Conservation (phyloP, 495 filamentous ascomycete species). For the Penicillium nucicola region DNA sequence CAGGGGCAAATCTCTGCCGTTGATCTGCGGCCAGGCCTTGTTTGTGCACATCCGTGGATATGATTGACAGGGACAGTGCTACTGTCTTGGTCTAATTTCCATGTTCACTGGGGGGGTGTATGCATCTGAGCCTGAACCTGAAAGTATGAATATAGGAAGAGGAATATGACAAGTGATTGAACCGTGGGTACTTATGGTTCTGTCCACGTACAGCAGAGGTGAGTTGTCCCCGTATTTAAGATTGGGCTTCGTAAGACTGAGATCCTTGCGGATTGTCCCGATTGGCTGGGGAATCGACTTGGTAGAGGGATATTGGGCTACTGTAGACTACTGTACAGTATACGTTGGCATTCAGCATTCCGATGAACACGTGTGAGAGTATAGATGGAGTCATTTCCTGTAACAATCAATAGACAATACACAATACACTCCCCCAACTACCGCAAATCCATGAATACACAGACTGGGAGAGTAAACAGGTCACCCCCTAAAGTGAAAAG, state of each 20-base stretch:
- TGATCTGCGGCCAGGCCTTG: conserved; percentile 7
- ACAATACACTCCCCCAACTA: too few relatives aligned
- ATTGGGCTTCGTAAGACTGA: conserved; percentile 15
- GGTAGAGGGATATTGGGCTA: too few relatives aligned
- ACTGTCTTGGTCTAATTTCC: too few relatives aligned
- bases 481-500: too few relatives aligned
- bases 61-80: not conserved
- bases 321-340: not conserved
- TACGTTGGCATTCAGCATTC: conserved; percentile 8
- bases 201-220: not conserved
- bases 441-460: too few relatives aligned
- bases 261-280: conserved; percentile 6
- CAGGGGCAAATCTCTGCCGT: conserved; percentile 7
- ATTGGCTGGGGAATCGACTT: conserved; percentile 1
- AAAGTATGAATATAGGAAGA: too few relatives aligned
- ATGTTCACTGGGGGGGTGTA: too few relatives aligned
- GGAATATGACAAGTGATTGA: too few relatives aligned
- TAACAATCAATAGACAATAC: too few relatives aligned
- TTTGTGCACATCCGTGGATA: conserved; percentile 6
- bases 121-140: too few relatives aligned
- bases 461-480: too few relatives aligned
- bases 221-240: conserved; percentile 6
- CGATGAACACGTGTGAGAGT: conserved; percentile 14
- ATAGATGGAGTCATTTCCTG: too few relatives aligned
- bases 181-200: not conserved